A percentile compares a stretch with the other conserved stretches of the same genome.
Evolutionary conservation across 2,329 filamentous ascomycete species (phyloP).

Genomic region (Trichoderma harzianum): DNA sequence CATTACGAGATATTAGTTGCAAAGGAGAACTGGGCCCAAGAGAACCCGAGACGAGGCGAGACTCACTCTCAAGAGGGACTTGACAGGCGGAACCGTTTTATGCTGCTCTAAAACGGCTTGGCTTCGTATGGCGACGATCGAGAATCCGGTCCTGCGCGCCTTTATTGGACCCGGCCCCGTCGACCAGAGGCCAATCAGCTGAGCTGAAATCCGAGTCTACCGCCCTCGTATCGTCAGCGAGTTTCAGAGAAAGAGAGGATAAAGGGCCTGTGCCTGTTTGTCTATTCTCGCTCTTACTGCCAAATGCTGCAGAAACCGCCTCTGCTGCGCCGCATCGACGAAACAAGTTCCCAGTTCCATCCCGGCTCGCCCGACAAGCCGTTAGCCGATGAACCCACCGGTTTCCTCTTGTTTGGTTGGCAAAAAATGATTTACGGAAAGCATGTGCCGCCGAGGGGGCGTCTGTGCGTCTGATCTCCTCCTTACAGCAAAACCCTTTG

Average conservation of each 20-base stretch:
- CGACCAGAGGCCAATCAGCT: not conserved
- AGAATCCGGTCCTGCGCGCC: not conserved
- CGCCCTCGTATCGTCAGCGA: not conserved
- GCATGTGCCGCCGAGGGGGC: conserved; percentile 3
- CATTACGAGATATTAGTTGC: not conserved
- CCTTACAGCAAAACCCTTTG: not conserved
- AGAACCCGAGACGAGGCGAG: not conserved
- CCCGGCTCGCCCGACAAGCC: not conserved
- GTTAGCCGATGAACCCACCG: not conserved
- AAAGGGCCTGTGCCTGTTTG: not conserved
- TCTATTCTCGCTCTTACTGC: not conserved
- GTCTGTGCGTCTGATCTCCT: conserved; percentile 5
- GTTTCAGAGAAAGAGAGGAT: not conserved
- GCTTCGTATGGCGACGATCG: not conserved
- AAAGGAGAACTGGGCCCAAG: not conserved
- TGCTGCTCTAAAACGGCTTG: not conserved
- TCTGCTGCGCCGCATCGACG: conserved; percentile 7
- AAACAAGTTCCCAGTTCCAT: not conserved
- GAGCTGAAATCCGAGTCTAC: not conserved
- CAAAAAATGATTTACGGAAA: not conserved
- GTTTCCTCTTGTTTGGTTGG: not conserved
- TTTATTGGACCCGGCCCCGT: not conserved
- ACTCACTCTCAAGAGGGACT: not conserved
- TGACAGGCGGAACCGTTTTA: not conserved
- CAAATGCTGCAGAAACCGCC: not conserved